phyloP scores from a whole-genome alignment of 2,329 filamentous ascomycete species.

The Microascus cirrosus region DNA sequence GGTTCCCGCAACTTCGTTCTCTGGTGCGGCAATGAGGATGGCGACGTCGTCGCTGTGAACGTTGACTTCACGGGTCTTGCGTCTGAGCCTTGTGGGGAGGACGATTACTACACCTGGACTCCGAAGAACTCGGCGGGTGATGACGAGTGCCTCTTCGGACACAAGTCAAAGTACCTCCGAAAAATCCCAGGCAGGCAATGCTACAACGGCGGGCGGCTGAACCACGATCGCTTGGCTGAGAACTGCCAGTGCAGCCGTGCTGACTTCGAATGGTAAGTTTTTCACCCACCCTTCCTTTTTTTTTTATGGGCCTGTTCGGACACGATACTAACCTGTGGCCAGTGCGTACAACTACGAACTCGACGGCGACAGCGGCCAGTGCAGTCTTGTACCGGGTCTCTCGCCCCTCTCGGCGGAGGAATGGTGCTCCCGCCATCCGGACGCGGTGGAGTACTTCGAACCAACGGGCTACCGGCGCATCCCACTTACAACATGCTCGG shows the following conservation, averaged over 20 bases:
- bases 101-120: slow-evolving; percentile 72
- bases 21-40: slow-evolving; percentile 57
- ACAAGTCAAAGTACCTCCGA: slow-evolving; percentile 78
- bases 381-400: slow-evolving; percentile 64
- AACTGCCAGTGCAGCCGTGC: slow-evolving; percentile 76
- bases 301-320: too few relatives aligned
- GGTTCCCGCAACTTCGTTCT: slow-evolving; percentile 84
- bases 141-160: slow-evolving; percentile 83
- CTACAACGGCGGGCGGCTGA: slow-evolving; percentile 67
- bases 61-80: slow-evolving; percentile 80
- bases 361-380: slow-evolving; percentile 64
- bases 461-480: slow-evolving; percentile 83
- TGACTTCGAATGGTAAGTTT: slow-evolving; percentile 82
- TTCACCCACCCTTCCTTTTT: not conserved
- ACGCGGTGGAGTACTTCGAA: slow-evolving; percentile 67
- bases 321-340: not conserved
- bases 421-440: slow-evolving; percentile 49
- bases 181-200: slow-evolving; percentile 73
- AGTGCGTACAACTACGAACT: slow-evolving; percentile 93
- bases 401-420: slow-evolving; percentile 39
- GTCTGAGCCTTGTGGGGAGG: slow-evolving; percentile 61
- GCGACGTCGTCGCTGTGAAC: slow-evolving; percentile 62
- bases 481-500: slow-evolving; percentile 76
- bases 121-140: slow-evolving; percentile 72
- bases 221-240: slow-evolving; percentile 58